Evolutionary conservation across 2,329 filamentous ascomycete genomes (phyloP).

Genomic region (Rhexocercosporidium sp.): DNA sequence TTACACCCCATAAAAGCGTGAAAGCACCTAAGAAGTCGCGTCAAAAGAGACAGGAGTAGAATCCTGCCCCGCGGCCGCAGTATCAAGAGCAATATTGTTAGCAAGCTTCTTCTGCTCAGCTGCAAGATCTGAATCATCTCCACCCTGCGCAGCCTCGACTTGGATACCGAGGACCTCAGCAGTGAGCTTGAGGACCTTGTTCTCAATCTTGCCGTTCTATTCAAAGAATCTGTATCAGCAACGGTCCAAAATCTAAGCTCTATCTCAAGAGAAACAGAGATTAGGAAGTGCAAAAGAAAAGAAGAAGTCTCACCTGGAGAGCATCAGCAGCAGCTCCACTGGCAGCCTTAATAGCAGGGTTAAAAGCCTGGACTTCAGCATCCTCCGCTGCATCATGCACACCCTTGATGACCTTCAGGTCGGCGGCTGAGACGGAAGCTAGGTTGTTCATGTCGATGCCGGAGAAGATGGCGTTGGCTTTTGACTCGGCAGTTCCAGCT

Average conservation of each 20-base stretch:
- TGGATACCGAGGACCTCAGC: constrained; percentile 56
- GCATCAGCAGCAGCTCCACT: constrained; percentile 52
- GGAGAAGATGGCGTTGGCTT: constrained; percentile 49
- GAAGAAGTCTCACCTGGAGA: constrained; percentile 52
- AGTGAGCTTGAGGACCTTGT: constrained; percentile 63
- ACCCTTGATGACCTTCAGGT: constrained; percentile 54
- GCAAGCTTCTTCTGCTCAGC: constrained; percentile 57
- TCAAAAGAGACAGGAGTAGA: constrained; percentile 48
- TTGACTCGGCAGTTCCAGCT: constrained; percentile 51
- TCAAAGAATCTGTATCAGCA: neutral
- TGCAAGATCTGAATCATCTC: constrained; percentile 48
- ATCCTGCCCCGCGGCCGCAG: constrained; percentile 51
- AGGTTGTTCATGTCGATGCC: constrained; percentile 50
- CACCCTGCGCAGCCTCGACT: constrained; percentile 56
- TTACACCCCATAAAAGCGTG: neutral
- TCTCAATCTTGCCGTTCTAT: constrained; percentile 61
- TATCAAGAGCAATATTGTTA: constrained; percentile 57
- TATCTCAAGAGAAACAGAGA: too few species aligned
- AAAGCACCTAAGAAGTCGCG: constrained; percentile 36
- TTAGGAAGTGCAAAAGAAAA: too few species aligned
- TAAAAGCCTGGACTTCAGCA: constrained; percentile 59
- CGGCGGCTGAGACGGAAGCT: constrained; percentile 49
- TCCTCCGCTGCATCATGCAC: constrained; percentile 59
- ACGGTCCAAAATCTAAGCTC: too few species aligned
- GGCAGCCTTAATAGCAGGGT: constrained; percentile 56